A percentile compares a stretch with the other conserved stretches of the same genome.
Evolutionary conservation across 768 basidiomycete species (phyloP).

Genomic region (Mycena kentingensis): DNA sequence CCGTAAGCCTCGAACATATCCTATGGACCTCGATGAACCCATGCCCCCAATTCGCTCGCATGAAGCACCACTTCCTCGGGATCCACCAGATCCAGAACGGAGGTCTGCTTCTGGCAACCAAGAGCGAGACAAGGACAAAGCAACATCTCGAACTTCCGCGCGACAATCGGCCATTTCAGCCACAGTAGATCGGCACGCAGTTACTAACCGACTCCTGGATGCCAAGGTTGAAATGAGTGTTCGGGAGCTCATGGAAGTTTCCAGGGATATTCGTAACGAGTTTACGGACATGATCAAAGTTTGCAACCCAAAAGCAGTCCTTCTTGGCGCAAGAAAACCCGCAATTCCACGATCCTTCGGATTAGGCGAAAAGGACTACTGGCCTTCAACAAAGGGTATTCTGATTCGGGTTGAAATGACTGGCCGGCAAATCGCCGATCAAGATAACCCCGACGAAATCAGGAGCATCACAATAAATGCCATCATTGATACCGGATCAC

Average conservation of each 20-base stretch:
- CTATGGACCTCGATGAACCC: too few species aligned
- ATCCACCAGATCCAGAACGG: too few species aligned
- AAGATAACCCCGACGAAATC: conserved; percentile 15
- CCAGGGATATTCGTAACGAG: conserved; percentile 5
- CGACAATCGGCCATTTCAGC: conserved; percentile 1
- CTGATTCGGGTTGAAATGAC: not conserved
- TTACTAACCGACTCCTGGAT: conserved; percentile 9
- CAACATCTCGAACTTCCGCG: not conserved
- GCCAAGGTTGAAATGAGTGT: not conserved
- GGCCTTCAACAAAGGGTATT: not conserved
- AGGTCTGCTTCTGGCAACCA: too few species aligned
- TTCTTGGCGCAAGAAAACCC: too few species aligned
- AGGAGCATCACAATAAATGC: conserved; percentile 14
- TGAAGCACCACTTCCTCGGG: too few species aligned
- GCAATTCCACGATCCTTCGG: too few species aligned
- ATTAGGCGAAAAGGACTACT: too few species aligned
- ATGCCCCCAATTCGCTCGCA: too few species aligned
- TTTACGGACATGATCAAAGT: conserved; percentile 7
- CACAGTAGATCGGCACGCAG: not conserved
- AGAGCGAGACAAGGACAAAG: too few species aligned
- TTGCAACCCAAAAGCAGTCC: conserved; percentile 1
- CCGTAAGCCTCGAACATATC: too few species aligned
- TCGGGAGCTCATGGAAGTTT: not conserved
- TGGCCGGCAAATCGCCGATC: conserved; percentile 10
- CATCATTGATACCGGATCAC: conserved; percentile 32